phyloP scores from a whole-genome alignment of 1,284 basidiomycete species.

The Porogramme epimiltina region DNA sequence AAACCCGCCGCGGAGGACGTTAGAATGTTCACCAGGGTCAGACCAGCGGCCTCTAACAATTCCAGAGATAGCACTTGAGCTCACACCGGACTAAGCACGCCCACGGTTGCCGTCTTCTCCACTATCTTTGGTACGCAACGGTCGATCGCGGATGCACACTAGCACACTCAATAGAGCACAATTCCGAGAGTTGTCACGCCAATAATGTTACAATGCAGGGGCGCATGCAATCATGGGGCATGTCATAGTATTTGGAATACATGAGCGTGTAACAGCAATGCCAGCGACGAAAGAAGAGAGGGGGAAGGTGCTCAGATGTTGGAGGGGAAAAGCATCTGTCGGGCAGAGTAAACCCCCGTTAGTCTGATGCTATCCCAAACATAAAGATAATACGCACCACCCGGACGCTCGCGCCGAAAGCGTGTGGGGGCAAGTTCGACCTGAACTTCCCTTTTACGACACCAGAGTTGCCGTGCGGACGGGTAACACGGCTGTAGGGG shows the following conservation, averaged over 20 bases:
- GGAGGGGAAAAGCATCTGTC: slow-evolving; percentile 56
- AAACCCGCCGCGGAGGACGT: too few relatives aligned
- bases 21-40: too few relatives aligned
- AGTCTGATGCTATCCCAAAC: neutral
- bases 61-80: too few relatives aligned
- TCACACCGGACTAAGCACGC: too few relatives aligned
- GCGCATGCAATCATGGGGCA: slow-evolving; percentile 30
- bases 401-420: slow-evolving; percentile 94
- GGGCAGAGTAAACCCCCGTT: neutral
- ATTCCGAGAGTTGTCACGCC: neutral
- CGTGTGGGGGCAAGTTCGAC: slow-evolving; percentile 93
- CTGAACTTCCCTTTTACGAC: slow-evolving; percentile 98
- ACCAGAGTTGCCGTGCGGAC: slow-evolving; percentile 93
- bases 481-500: slow-evolving; percentile 76
- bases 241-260: slow-evolving; percentile 52
- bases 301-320: slow-evolving; percentile 41
- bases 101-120: too few relatives aligned
- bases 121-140: too few relatives aligned
- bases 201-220: slow-evolving; percentile 16
- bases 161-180: too few relatives aligned
- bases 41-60: too few relatives aligned
- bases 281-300: slow-evolving; percentile 24
- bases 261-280: slow-evolving; percentile 41
- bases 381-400: slow-evolving; percentile 63
- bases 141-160: too few relatives aligned